Evolutionary conservation across 768 basidiomycete genomes (phyloP), one percentile per base, ranked within the genome.

Genomic region (Austroboletus eburneus): DNA sequence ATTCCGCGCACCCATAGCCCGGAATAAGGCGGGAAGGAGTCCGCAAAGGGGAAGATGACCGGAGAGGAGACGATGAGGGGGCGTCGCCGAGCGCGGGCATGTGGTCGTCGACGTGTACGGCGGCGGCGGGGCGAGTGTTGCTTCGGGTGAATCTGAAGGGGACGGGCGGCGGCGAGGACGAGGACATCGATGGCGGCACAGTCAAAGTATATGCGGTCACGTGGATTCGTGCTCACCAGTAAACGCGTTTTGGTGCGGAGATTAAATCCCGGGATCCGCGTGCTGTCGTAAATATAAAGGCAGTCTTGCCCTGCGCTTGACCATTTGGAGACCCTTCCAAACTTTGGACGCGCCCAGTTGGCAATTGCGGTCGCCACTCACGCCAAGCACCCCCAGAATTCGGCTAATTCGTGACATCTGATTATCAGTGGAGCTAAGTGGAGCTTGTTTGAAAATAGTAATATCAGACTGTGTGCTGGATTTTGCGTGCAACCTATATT

Each of bases 231-330:
- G 48, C 49, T 37, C 18, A 39, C 33, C 12, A 46, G 53, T 65
- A 50, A 65, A 67, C 64, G 66, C 64, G 64, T 59, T 67, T 65
- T 67, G 41, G 46, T 16, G 58, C 64, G 64, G 64, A 65, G 64
- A 61, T 50, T 50, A 12, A 65, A 65, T 14, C 4, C 32, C 25
- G 30, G 6, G 42, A 48, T 45, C 24, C 57, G 57, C 33, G 57
- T 32, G 20, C 27, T 52, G 57, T 44, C 57, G 57, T 58, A 58
- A 38, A 12, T 5, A 14, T 8, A 14, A 34, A 5, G 27, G 27
- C 27, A 5, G 27, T 27, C 27, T 5, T 27, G n/a, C 27, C 27
- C 27, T 27, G 12, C 7, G 12, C 27, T 27, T 27, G 27, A 27
- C 27, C 27, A 32, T 32, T 32, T 32, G 30, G 4, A 32, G 30